These are phyloP conservation scores for Cylindrotheca fusiformis DNA, from an alignment of 108 stramenopile genomes.

Conservation along the genomic window DNA sequence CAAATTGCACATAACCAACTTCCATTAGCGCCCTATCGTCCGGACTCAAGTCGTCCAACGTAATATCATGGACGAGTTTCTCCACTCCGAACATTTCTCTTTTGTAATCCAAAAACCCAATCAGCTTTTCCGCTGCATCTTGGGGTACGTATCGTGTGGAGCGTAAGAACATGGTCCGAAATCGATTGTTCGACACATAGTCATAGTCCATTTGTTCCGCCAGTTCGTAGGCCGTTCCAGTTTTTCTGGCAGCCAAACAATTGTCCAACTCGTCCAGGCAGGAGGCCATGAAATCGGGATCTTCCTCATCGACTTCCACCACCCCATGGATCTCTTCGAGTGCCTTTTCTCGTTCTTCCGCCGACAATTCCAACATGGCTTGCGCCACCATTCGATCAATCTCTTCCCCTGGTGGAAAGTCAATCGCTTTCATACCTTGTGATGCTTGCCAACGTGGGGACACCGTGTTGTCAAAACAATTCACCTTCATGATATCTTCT, in stretches of 20 bases:
- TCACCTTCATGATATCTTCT: too few relatives aligned
- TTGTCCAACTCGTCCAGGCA: constrained; percentile 10
- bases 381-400: constrained; percentile 22
- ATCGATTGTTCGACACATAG: constrained; percentile 4
- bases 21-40: constrained; percentile 17
- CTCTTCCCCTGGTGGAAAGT: constrained; percentile 11
- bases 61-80: constrained; percentile 8
- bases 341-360: constrained; percentile 24
- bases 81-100: constrained; percentile 19
- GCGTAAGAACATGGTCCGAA: constrained; percentile 30
- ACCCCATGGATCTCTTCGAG: constrained; percentile 37
- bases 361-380: constrained; percentile 20
- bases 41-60: constrained; percentile 10
- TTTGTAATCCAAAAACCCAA: constrained; percentile 32
- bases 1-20: constrained; percentile 11
- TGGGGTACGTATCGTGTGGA: constrained; percentile 24
- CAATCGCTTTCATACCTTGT: too few relatives aligned
- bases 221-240: constrained; percentile 17
- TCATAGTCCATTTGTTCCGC: constrained; percentile 3
- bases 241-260: constrained; percentile 11
- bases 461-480: neutral
- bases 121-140: constrained; percentile 25
- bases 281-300: constrained; percentile 10
- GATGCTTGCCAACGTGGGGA: neutral
- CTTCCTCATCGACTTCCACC: constrained; percentile 6